Base-by-base conservation (phyloP, 2,329 filamentous ascomycete genomes). In the Periglandula ipomoeae region DNA sequence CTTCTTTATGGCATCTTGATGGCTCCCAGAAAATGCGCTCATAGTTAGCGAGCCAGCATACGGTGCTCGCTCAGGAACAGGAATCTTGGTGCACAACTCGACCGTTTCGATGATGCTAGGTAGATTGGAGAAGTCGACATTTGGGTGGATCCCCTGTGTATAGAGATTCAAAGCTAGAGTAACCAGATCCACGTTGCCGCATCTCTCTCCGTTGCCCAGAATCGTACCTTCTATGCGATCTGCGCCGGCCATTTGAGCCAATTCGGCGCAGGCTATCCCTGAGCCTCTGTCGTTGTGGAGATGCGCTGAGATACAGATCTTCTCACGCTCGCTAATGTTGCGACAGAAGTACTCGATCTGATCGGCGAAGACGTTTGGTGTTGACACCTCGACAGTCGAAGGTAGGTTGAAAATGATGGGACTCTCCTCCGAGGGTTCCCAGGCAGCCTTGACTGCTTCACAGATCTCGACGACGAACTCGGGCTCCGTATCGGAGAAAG, bases 1-100 rank as follows among this genome's bases (percentile, higher is more conserved):
- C 74, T 96, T 96, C 70, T 94, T 94, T 58, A 96, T 95, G 46
- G 91, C 91, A 62, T 97, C 90, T 68, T 97, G 90, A 66, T 97
- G 91, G 23, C 84, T 89, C 48, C 91, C 90, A 55, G 83, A 89
- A 70, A 96, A 96, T 22, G 90, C 89, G 63, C 85, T 93, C 23
- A 91, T 85, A n/a, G 95, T 89, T 56, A 96, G 78, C 59, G 88
- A 86, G 24, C 90, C 91, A 46, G 87, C 90, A 60, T 97, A 97
- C 0, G 91, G 91, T 52, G 88, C 87, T 55, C 91, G 82, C 46
- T 87, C 85, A 62, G 95, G 90, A 4, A 96, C 81, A 6, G 91
- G 89, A 52, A 96, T 95, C 75, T 96, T 96, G 70, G 88, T 97
- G 73, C 87, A 90, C 54, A 84, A 79, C 70, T 97, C 91, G 30